Percentiles rank a stretch among this genome's conserved stretches.
Conservation (phyloP, 305 asterid genomes). For the Fraxinus xanthoxyloides region DNA sequence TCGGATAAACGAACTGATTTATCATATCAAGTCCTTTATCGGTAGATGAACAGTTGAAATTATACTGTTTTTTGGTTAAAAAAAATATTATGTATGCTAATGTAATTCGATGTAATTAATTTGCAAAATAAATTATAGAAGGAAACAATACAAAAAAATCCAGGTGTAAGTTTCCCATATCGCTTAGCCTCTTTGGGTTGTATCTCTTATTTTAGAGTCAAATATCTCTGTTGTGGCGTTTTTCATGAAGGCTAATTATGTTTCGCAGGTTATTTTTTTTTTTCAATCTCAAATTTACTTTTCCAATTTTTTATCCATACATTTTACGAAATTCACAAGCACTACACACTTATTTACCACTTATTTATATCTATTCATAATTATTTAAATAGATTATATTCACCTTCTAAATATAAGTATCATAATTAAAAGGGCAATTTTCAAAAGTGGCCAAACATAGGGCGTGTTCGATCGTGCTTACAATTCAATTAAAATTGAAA, state of each 20-base stretch:
- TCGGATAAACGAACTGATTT: conserved; percentile 49
- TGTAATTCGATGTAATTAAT: background rate
- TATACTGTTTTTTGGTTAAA: background rate
- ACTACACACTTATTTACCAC: background rate
- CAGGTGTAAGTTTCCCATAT: background rate
- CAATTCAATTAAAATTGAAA: no score
- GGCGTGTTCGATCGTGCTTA: no score
- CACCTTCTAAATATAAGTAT: background rate
- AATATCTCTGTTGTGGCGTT: background rate
- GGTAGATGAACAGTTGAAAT: conserved; percentile 8
- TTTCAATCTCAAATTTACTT: background rate
- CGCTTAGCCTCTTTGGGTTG: background rate
- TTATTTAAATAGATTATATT: no score
- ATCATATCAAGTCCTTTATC: conserved; percentile 44
- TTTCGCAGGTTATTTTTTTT: background rate
- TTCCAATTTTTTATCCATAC: background rate
- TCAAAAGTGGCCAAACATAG: background rate
- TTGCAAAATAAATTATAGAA: background rate
- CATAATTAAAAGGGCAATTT: background rate
- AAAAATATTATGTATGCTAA: background rate
- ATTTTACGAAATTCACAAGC: background rate
- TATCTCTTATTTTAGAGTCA: background rate
- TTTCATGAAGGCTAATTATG: background rate
- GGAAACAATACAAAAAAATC: background rate
- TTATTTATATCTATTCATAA: background rate